These are phyloP conservation scores for Cordyceps sp. DNA, from an alignment of 2,329 filamentous ascomycete species.

Conservation along the genomic window DNA sequence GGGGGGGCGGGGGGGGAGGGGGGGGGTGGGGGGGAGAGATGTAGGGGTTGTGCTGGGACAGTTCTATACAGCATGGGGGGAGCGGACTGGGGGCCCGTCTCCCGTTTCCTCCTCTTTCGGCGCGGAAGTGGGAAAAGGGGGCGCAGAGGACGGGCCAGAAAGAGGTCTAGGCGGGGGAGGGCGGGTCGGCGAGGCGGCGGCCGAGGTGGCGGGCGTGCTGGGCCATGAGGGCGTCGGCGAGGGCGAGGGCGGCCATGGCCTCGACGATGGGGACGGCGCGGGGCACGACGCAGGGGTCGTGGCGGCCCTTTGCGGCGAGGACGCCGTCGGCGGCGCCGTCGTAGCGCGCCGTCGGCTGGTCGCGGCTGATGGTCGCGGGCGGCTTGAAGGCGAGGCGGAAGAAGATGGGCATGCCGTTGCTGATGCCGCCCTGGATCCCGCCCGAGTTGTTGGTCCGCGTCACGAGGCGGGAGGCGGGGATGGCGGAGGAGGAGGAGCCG, in stretches of 20 bases:
- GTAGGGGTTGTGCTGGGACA: no score
- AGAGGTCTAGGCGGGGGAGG: no score
- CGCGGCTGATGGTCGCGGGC: constrained; percentile 79
- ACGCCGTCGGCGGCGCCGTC: constrained; percentile 53
- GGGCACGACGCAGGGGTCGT: constrained; percentile 86
- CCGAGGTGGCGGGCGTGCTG: constrained; percentile 49
- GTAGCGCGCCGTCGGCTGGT: constrained; percentile 71
- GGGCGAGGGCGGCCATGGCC: constrained; percentile 73
- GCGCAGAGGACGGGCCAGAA: no score
- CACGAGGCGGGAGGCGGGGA: constrained; percentile 45
- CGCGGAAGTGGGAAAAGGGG: background rate
- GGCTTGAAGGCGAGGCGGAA: constrained; percentile 94
- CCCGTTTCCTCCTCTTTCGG: no score
- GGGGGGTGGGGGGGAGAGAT: no score
- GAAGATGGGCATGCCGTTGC: constrained; percentile 85
- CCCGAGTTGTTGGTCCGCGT: constrained; percentile 93
- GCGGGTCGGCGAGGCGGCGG: constrained; percentile 5
- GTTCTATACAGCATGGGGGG: no score
- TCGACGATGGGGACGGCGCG: constrained; percentile 80
- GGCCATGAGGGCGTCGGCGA: constrained; percentile 75
- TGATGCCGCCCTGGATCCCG: constrained; percentile 89
- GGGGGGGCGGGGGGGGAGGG: no score
- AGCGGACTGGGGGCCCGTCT: no score
- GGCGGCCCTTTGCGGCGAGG: constrained; percentile 79
- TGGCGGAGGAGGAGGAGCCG: constrained; percentile 26